Evolutionary conservation across 73 alveolate genomes (phyloP).

Genomic region (Tetrahymena borealis): DNA sequence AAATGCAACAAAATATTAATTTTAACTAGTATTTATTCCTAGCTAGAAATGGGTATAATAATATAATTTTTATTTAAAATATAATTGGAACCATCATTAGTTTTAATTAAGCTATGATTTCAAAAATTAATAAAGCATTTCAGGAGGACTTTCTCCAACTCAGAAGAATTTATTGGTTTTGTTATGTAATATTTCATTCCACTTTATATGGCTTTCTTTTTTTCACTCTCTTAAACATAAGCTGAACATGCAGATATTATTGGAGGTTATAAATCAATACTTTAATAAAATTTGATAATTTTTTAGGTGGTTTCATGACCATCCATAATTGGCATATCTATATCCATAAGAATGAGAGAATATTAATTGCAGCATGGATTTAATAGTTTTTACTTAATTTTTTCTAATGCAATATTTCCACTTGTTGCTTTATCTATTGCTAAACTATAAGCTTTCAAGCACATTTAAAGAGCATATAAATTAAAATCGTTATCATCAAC

Average conservation of each 20-base stretch:
- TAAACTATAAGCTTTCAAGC: background rate
- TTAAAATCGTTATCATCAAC: slow-evolving; percentile 19
- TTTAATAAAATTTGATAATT: background rate
- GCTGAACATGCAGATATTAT: background rate
- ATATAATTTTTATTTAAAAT: no score
- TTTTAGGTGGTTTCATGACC: background rate
- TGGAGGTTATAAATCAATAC: background rate
- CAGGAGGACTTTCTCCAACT: no score
- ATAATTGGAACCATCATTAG: no score
- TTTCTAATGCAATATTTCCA: background rate
- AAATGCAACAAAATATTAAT: no score
- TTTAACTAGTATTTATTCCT: no score
- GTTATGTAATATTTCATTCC: background rate
- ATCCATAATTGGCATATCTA: background rate
- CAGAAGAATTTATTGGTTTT: background rate
- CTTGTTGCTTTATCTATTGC: background rate
- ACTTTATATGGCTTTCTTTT: background rate
- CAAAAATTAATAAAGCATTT: no score
- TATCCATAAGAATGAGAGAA: background rate
- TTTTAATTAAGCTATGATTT: no score
- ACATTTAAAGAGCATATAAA: background rate
- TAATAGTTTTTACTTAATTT: background rate
- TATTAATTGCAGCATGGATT: background rate
- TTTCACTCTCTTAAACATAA: background rate
- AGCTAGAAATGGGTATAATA: no score